phyloP scores from a whole-genome alignment of 768 basidiomycete species.

The Leccinum pellstonianum region DNA sequence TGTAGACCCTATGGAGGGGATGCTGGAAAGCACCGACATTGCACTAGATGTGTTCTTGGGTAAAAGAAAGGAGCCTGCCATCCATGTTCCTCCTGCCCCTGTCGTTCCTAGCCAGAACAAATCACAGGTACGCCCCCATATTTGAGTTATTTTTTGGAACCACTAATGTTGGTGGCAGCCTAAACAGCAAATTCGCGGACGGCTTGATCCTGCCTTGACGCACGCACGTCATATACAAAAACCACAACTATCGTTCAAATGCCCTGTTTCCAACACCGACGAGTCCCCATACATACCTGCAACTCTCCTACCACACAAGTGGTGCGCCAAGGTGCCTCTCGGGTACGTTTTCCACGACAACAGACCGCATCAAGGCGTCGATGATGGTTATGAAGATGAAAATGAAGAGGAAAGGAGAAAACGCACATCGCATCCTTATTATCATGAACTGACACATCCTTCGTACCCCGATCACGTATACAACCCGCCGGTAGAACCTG shows the following conservation, averaged over 20 bases:
- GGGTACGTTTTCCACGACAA: slow-evolving; percentile 51
- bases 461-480: slow-evolving; percentile 72
- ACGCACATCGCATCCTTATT: slow-evolving; percentile 69
- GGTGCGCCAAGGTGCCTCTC: slow-evolving; percentile 81
- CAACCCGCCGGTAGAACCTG: slow-evolving; percentile 45
- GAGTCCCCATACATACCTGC: slow-evolving; percentile 62
- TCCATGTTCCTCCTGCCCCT: slow-evolving; percentile 50
- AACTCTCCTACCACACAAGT: slow-evolving; percentile 61
- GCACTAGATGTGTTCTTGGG: slow-evolving; percentile 79
- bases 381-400: slow-evolving; percentile 13
- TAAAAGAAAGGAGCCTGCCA: slow-evolving; percentile 62
- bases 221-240: slow-evolving; percentile 77
- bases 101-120: slow-evolving; percentile 19
- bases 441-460: slow-evolving; percentile 77
- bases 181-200: slow-evolving; percentile 39
- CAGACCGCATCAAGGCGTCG: slow-evolving; percentile 21
- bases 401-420: slow-evolving; percentile 23
- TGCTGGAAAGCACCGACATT: slow-evolving; percentile 85
- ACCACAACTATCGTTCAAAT: slow-evolving; percentile 76
- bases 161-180: slow-evolving; percentile 25
- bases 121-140: slow-evolving; percentile 31
- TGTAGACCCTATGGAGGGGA: slow-evolving; percentile 80
- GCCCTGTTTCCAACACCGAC: slow-evolving; percentile 55
- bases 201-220: slow-evolving; percentile 59
- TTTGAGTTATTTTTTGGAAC: background rate